Evolutionary conservation across 2,329 filamentous ascomycete species (phyloP).

Genomic region (Colletotrichum cereale): DNA sequence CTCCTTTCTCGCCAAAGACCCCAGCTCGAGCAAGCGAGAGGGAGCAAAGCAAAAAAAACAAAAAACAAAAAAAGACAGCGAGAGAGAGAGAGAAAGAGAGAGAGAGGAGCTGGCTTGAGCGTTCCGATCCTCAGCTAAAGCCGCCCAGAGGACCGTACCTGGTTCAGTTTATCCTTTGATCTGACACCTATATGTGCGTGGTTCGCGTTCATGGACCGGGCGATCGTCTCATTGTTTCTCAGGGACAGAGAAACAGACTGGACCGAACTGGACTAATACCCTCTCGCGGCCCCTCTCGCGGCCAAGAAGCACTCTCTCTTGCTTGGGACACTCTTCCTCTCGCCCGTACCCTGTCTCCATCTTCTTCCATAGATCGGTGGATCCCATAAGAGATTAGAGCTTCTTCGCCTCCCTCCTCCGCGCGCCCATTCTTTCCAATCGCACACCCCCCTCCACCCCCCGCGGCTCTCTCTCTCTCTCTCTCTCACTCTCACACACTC

Average conservation of each 20-base stretch:
- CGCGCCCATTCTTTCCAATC: conserved; percentile 23
- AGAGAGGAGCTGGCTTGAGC: conserved; percentile 31
- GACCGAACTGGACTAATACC: conserved; percentile 34
- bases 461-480: conserved; percentile 15
- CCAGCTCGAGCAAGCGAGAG: background rate
- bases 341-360: background rate
- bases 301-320: conserved; percentile 26
- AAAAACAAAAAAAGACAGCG: background rate
- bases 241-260: conserved; percentile 42
- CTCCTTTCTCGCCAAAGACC: conserved; percentile 15
- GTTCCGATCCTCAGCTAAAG: conserved; percentile 26
- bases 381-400: conserved; percentile 39
- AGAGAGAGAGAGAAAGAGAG: background rate
- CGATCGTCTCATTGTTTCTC: conserved; percentile 42
- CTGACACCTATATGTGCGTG: conserved; percentile 37
- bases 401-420: conserved; percentile 38
- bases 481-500: too few species aligned
- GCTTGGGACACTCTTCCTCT: conserved; percentile 2
- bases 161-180: conserved; percentile 29
- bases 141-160: conserved; percentile 31
- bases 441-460: conserved; percentile 20
- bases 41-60: background rate
- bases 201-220: conserved; percentile 40
- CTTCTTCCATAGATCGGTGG: conserved; percentile 7
- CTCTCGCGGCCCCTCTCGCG: conserved; percentile 27